phyloP scores from a whole-genome alignment of 2,329 filamentous ascomycete species.

The Claviceps maximensis region DNA sequence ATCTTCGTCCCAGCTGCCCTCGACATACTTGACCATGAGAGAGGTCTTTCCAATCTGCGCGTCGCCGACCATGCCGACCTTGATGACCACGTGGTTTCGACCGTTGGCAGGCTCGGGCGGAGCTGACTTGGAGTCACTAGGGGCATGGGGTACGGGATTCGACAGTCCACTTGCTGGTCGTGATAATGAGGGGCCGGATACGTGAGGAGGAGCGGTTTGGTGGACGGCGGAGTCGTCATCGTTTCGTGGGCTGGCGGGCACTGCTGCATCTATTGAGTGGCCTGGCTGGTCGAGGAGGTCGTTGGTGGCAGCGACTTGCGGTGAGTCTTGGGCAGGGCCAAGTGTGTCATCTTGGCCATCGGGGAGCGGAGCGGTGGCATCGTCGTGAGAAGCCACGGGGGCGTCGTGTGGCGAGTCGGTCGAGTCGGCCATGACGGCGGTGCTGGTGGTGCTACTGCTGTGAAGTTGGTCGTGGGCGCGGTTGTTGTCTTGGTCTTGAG shows the following conservation, averaged over 20 bases:
- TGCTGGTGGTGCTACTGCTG: slow-evolving; percentile 5
- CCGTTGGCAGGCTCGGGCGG: slow-evolving; percentile 29
- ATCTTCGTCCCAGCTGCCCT: slow-evolving; percentile 98
- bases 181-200: slow-evolving; percentile 33
- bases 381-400: not conserved
- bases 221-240: slow-evolving; percentile 30
- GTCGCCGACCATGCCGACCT: slow-evolving; percentile 98
- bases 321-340: slow-evolving; percentile 34
- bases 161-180: slow-evolving; percentile 44
- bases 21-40: slow-evolving; percentile 98
- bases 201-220: slow-evolving; percentile 34
- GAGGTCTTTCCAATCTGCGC: slow-evolving; percentile 99
- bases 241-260: slow-evolving; percentile 25
- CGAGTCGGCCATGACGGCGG: slow-evolving; percentile 34
- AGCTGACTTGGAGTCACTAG: slow-evolving; percentile 32
- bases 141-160: slow-evolving; percentile 24
- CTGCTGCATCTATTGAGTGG: slow-evolving; percentile 36
- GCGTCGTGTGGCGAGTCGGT: slow-evolving; percentile 10
- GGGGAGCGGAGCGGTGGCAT: not conserved
- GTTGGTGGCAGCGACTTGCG: slow-evolving; percentile 24
- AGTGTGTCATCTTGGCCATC: slow-evolving; percentile 36
- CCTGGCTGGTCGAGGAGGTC: slow-evolving; percentile 31
- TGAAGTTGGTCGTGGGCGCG: slow-evolving; percentile 1
- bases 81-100: slow-evolving; percentile 80
- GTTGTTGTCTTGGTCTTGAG: too few relatives aligned